phyloP scores from a whole-genome alignment of 331 rosid genomes.

The Quercus lobata region DNA sequence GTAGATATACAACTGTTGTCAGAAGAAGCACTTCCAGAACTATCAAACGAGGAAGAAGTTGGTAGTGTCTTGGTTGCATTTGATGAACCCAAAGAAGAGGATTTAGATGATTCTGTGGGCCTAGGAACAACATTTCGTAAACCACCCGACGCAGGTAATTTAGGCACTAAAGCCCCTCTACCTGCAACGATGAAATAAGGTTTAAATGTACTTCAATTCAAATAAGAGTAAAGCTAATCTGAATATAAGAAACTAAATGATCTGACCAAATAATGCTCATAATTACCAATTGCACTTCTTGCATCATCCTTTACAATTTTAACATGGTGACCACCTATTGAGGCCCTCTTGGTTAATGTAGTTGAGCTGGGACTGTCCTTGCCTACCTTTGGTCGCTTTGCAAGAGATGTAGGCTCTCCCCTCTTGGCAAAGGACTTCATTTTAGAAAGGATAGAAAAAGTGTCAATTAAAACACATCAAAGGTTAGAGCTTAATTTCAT shows the following conservation, averaged over 20 bases:
- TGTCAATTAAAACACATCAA: background rate
- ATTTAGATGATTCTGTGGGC: slow-evolving; percentile 31
- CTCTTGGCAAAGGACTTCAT: slow-evolving; percentile 30
- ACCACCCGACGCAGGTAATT: slow-evolving; percentile 37
- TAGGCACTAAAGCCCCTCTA: slow-evolving; percentile 46
- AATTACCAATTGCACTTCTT: slow-evolving; percentile 51
- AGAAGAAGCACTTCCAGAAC: slow-evolving; percentile 37
- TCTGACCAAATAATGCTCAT: slow-evolving; percentile 17
- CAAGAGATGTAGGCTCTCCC: slow-evolving; percentile 34
- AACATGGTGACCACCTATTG: slow-evolving; percentile 42
- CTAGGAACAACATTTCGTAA: slow-evolving; percentile 36
- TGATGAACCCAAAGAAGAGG: slow-evolving; percentile 35
- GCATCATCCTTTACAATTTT: slow-evolving; percentile 43
- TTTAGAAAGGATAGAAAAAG: slow-evolving; percentile 18
- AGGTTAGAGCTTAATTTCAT: slow-evolving; percentile 4
- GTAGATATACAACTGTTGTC: slow-evolving; percentile 41
- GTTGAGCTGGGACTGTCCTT: slow-evolving; percentile 52
- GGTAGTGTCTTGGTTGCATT: slow-evolving; percentile 23
- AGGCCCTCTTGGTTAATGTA: slow-evolving; percentile 57
- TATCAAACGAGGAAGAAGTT: slow-evolving; percentile 21
- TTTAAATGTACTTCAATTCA: slow-evolving; percentile 16
- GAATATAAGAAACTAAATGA: slow-evolving; percentile 3
- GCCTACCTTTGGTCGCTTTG: slow-evolving; percentile 49
- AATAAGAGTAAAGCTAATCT: background rate
- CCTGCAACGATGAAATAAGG: slow-evolving; percentile 40